phyloP scores from a whole-genome alignment of 495 filamentous ascomycete genomes.

The Penicillium flavigenum region DNA sequence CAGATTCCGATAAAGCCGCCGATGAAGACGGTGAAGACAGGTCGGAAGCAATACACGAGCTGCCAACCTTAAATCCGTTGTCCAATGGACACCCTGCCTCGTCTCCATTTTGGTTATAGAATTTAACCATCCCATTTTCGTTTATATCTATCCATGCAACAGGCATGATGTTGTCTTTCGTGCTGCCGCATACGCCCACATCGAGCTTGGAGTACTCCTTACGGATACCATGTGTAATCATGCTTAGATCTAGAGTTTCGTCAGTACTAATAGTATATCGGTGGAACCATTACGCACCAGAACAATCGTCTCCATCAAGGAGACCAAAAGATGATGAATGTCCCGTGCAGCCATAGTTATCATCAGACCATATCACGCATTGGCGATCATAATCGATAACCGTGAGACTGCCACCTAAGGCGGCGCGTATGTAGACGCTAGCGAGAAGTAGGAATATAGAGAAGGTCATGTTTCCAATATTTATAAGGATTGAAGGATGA shows the following conservation, averaged over 20 bases:
- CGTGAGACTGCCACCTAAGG: not conserved
- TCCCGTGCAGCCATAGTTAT: constrained; percentile 7
- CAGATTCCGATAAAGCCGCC: too few relatives aligned
- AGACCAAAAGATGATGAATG: not conserved
- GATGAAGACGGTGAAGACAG: not conserved
- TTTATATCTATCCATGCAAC: constrained; percentile 9
- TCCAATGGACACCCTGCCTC: constrained; percentile 10
- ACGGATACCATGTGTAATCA: not conserved
- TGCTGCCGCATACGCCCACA: not conserved
- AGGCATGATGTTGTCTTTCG: not conserved
- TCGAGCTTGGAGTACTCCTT: not conserved
- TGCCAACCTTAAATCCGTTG: constrained; percentile 11
- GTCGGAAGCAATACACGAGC: constrained; percentile 9
- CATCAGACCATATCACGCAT: constrained; percentile 2
- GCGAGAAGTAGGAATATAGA: constrained; percentile 1
- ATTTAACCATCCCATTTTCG: constrained; percentile 5
- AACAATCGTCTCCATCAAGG: not conserved
- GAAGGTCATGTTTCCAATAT: not conserved
- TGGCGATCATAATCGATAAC: constrained; percentile 1
- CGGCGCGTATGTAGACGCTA: not conserved
- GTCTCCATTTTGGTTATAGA: constrained; percentile 14
- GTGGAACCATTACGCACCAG: not conserved
- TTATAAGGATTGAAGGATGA: not conserved
- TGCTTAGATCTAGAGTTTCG: constrained; percentile 4
- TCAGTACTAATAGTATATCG: not conserved